Evolutionary conservation across 2,329 filamentous ascomycete genomes (phyloP), one percentile per base, ranked within the genome.

Genomic region (Pyrenophora graminea): DNA sequence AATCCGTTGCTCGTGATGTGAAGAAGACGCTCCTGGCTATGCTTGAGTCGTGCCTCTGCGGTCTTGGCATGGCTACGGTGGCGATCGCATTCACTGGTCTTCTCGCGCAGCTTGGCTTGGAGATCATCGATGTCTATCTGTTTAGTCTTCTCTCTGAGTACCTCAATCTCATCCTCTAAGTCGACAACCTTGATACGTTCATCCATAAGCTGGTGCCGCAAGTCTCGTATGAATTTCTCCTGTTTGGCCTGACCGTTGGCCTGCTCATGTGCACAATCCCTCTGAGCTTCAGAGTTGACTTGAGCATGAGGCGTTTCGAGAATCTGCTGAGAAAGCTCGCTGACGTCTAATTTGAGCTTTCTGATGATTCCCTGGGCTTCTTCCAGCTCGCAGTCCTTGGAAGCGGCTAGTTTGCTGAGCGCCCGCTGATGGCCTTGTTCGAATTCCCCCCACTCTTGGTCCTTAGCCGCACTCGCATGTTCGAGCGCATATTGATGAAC

Each of bases 51-150:
- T 25, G 46, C 39, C 49, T 55, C 48, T 3, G 21, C 17, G 5
- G 37, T 30, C 32, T 53, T 61, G 21, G 63, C 39, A 9, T 66
- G 53, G 12, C 46, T 56, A 3, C 62, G 61, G 17, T 60, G 55
- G 6, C 58, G 58, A 46, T 63, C 59, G 32, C 52, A 59, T 19
- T 58, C 40, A 13, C 51, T 56, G 3, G 40, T 58, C 39, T 68
- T 69, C n/a, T 63, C 55, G 3, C 41, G 49, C 5, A 69, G 47
- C 33, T 61, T 50, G 25, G 27, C 12, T 31, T 49, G 54, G 4
- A 64, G 31, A 3, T 53, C 51, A 12, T 55, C 31, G 2, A 54
- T 38, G 5, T 44, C 37, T 4, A 48, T 41, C 7, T 45, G 39
- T 12, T 56, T 48, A n/a, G 50, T 43, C 39, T 51, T 42, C 4